Base-by-base conservation (phyloP, 352 stramenopile genomes). In the Phytopythium montanum region DNA sequence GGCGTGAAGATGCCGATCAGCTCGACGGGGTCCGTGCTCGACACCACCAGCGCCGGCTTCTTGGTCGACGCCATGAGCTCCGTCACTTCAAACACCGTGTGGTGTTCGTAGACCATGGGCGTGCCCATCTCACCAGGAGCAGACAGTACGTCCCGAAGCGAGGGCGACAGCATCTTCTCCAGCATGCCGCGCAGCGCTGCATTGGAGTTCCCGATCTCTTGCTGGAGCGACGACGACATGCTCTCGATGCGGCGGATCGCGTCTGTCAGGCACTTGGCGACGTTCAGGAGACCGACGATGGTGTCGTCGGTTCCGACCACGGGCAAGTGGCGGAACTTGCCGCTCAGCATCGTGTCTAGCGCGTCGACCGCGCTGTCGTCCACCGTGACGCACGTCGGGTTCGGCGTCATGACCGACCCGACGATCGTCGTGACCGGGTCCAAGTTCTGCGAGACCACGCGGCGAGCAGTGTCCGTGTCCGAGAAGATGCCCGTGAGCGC, bases 241-340 rank as follows among this genome's bases (percentile, higher is more conserved):
- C 75, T 87, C 54, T 99, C 97, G 38, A 99, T 92, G 54, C 97
- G 96, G n/a, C 81, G 85, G 65, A 99, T 99, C 3, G 96, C 97
- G 79, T 99, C 97, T 70, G 99, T 97, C 53, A 99, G 69, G 60
- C 97, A 99, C 76, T 99, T 99, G 1, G 95, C 95, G 53, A 99
- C 98, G 62, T 99, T 98, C 13, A 99, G 76, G 13, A 99, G 62
- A 13, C 97, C 97, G 16, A 97, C 90, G 39, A 99, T 95, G 23
- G 80, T 84, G 9, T 85, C 88, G 10, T 75, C 72, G 54, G 85
- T 93, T 4, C 53, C 53, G 6, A 98, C 81, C 0, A 99, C 97
- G 23, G 97, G 97, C 42, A 99, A 77, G 63, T 99, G 97, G 26
- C 95, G 92, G 76, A 99, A 99, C n/a, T 82, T 85, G 8, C 87